phyloP scores from a whole-genome alignment of 306 rosid species.

The Quercus rubra region DNA sequence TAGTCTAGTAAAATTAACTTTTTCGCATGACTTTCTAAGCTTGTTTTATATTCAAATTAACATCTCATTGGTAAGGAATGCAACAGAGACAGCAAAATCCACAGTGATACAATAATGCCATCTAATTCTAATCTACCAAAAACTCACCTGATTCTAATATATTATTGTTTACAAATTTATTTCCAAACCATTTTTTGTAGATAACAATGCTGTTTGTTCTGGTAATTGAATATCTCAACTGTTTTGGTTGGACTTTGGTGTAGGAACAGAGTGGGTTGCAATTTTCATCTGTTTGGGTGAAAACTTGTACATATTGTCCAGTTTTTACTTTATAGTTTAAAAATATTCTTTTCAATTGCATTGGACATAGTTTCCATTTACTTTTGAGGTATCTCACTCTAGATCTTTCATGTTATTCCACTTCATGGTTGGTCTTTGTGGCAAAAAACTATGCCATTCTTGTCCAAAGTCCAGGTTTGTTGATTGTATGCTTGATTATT shows the following conservation, averaged over 20 bases:
- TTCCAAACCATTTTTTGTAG: neutral
- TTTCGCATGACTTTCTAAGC: no score
- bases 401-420: neutral
- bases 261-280: neutral
- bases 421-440: neutral
- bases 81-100: conserved; percentile 93
- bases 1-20: no score
- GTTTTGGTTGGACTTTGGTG: neutral
- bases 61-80: no score
- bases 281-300: neutral
- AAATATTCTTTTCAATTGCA: neutral
- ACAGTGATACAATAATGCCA: conserved; percentile 32
- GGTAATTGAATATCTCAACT: neutral
- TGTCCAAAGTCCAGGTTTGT: neutral
- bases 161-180: neutral
- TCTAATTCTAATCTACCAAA: neutral
- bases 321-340: neutral
- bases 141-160: neutral
- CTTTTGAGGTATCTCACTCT: neutral
- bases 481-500: neutral
- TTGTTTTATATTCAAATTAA: no score
- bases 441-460: neutral
- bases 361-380: neutral
- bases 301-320: neutral
- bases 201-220: neutral